Evolutionary conservation across 2,329 filamentous ascomycete species (phyloP).

Genomic region (Penicillium sp.): DNA sequence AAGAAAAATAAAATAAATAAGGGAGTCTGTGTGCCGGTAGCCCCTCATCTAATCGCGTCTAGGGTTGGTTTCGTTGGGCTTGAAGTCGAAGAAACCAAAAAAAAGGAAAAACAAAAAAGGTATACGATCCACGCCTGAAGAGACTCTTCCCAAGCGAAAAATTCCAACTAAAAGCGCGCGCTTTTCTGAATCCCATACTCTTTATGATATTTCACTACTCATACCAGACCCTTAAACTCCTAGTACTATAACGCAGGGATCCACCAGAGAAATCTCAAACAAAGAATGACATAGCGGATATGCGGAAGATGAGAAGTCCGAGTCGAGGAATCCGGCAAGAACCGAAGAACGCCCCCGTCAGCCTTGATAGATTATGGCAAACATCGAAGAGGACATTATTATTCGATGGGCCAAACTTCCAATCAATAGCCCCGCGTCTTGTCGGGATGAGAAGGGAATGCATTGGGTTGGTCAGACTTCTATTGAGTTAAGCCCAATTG

Average conservation of each 20-base stretch:
- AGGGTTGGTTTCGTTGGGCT: conserved; percentile 19
- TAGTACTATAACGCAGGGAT: neutral
- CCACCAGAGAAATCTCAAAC: neutral
- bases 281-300: neutral
- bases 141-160: neutral
- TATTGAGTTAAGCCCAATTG: neutral
- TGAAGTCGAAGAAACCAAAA: conserved; percentile 12
- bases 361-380: neutral
- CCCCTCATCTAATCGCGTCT: conserved; percentile 20
- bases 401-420: neutral
- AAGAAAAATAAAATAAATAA: neutral
- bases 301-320: neutral
- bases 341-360: neutral
- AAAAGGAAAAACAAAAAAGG: neutral
- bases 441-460: neutral
- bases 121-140: neutral
- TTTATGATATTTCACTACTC: neutral
- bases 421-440: neutral
- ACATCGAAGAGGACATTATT: neutral
- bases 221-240: neutral
- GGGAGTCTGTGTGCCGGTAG: conserved; percentile 8
- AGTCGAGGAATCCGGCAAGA: neutral
- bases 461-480: neutral
- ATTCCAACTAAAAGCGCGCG: conserved; percentile 6
- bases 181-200: conserved; percentile 5